Percentiles rank a stretch among this genome's conserved stretches.
These are phyloP conservation scores for Themeda triandra DNA, from an alignment of 176 grass and related monocot species.

Conservation along the genomic window DNA sequence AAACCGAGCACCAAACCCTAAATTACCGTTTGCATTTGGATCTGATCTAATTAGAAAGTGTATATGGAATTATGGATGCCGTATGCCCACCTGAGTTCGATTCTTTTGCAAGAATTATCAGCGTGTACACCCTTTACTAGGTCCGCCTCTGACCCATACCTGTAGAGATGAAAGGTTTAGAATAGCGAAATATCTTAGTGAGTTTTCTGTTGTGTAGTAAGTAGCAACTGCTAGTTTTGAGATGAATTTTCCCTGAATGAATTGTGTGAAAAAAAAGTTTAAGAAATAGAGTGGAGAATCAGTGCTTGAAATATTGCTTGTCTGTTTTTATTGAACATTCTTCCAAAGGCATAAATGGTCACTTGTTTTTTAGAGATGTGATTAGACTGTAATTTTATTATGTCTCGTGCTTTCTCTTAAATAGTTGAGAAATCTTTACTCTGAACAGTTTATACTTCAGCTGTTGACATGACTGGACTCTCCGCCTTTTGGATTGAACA, in stretches of 20 bases:
- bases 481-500: not conserved
- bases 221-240: not conserved
- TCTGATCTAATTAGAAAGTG: too few species aligned
- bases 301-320: not conserved
- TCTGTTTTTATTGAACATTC: not conserved
- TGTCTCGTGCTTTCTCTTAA: not conserved
- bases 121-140: too few species aligned
- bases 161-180: not conserved
- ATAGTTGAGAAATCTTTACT: not conserved
- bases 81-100: too few species aligned
- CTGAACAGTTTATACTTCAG: not conserved
- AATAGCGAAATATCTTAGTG: not conserved
- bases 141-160: not conserved
- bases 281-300: not conserved
- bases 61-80: too few species aligned
- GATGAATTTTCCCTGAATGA: not conserved
- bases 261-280: not conserved
- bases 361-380: too few species aligned
- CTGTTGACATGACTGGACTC: not conserved
- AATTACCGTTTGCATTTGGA: too few species aligned
- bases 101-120: too few species aligned
- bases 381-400: not conserved
- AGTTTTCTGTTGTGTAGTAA: not conserved
- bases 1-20: too few species aligned
- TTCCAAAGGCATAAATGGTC: not conserved